Conservation (phyloP, 1,284 basidiomycete species). For the Xerocomus subilludens region DNA sequence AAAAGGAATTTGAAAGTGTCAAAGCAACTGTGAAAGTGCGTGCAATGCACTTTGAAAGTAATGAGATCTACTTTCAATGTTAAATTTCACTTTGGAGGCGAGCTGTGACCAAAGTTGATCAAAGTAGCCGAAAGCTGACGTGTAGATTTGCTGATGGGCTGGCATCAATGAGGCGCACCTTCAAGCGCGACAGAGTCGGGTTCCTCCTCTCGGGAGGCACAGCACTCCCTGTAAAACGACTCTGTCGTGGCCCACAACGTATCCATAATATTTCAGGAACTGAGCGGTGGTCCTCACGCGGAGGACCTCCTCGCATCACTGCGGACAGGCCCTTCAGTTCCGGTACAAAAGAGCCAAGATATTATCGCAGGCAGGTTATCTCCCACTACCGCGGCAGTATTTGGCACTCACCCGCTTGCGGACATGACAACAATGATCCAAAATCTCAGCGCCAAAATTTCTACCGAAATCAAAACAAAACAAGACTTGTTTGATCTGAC, state of each 20-base stretch:
- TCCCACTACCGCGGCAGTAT: neutral
- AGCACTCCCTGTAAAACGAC: constrained; percentile 84
- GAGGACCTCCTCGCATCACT: constrained; percentile 81
- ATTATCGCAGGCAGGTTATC: constrained; percentile 77
- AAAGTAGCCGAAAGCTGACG: no score
- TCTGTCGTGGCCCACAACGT: constrained; percentile 51
- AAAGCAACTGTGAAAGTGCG: no score
- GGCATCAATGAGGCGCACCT: constrained; percentile 63
- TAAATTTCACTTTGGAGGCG: no score
- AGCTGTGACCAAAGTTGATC: no score
- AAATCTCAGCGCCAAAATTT: constrained; percentile 80
- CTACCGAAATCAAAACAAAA: constrained; percentile 86
- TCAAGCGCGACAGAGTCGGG: constrained; percentile 76
- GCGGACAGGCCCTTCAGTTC: constrained; percentile 74
- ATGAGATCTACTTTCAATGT: no score
- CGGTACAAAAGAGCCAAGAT: constrained; percentile 89
- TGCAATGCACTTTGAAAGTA: no score
- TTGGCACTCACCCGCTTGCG: constrained; percentile 48
- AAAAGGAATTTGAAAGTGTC: no score
- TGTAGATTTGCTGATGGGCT: no score
- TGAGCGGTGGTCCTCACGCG: constrained; percentile 72
- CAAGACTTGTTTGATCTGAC: constrained; percentile 88
- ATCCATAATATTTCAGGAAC: constrained; percentile 61
- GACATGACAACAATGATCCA: constrained; percentile 90
- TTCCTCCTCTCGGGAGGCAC: constrained; percentile 77